phyloP scores from a whole-genome alignment of 345 rosid genomes.

The Anastatica hierochuntica region DNA sequence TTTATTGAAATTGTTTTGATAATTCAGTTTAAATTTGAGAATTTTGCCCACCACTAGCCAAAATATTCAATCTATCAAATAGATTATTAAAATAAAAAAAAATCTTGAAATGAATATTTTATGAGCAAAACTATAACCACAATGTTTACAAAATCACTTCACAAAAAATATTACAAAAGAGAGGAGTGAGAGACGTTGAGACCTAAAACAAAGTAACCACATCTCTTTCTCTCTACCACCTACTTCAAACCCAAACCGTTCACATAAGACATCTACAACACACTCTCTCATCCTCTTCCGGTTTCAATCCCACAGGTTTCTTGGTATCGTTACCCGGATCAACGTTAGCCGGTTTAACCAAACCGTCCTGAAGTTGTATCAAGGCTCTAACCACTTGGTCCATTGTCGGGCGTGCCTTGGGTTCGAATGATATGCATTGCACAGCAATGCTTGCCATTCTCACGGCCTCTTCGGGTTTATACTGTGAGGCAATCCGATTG shows the following conservation, averaged over 20 bases:
- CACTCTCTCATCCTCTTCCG: too few species aligned
- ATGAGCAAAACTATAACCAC: conserved; percentile 9
- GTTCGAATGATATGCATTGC: conserved; percentile 56
- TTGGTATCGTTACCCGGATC: conserved; percentile 14
- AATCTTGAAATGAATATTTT: background rate
- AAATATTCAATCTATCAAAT: background rate
- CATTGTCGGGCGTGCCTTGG: conserved; percentile 69
- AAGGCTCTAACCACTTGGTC: conserved; percentile 59
- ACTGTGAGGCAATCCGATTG: conserved; percentile 61
- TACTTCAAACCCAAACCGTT: conserved; percentile 9
- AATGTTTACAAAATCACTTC: conserved; percentile 4
- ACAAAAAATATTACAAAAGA: conserved; percentile 16
- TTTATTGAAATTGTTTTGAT: too few species aligned
- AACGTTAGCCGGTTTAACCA: conserved; percentile 3
- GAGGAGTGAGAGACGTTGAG: background rate
- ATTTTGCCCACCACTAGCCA: background rate
- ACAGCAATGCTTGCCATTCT: conserved; percentile 55
- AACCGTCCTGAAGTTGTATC: conserved; percentile 44
- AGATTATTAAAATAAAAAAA: background rate
- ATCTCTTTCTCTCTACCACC: background rate
- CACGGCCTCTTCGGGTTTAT: conserved; percentile 46
- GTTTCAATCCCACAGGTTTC: conserved; percentile 4
- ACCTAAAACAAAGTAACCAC: conserved; percentile 7
- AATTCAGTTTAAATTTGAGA: too few species aligned
- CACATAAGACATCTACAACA: too few species aligned